Evolutionary conservation across 441 rosid genomes (phyloP), one percentile per base, ranked within the genome.

Genomic region (Adansonia madagascariensis): DNA sequence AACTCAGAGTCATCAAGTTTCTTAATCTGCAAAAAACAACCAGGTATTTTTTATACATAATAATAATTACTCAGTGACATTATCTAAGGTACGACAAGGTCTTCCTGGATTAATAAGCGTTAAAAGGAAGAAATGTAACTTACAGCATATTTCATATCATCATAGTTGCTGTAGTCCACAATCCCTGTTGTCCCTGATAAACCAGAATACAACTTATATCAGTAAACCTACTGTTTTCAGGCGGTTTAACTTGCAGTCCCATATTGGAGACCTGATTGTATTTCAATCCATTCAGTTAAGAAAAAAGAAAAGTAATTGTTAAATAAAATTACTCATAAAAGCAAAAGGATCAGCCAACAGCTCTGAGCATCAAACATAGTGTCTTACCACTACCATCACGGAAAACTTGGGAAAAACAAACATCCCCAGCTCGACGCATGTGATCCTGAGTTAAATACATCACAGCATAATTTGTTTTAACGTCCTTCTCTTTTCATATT

Each of bases 1-100:
- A 95, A 95, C 84, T 91, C 90, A 27, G 99, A 86, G 81, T 95
- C 99, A 76, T 95, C 93, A 5, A 95, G 97, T 85, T 92, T 94
- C 82, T 82, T 92, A 17, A 94, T 80, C 99, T 95, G 88, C 18
- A 78, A 52, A 73, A 35, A 35, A 52, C 35, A 72, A 81, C 17
- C 74, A 77, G 52, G 62, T 77, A 67, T 74, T 74, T 57, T 50
- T 35, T 35, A 35, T 35, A 35, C 41, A 53, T 46, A 88, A 69
- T 93, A 97, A 70, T 53, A n/a, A 60, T 35, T 55, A 59, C 20
- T 70, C 65, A 56, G 74, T 49, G 24, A 6, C 3, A 18, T 20
- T 63, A 64, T 61, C 55, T 65, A 73, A 73, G 17, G 12, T 24
- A 39, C 35, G 17, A 71, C 41, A 55, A 27, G 15, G 15, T 39